Evolutionary conservation across 192 early-diverging fungal species (phyloP).

Genomic region (Obelidium mucronatum): DNA sequence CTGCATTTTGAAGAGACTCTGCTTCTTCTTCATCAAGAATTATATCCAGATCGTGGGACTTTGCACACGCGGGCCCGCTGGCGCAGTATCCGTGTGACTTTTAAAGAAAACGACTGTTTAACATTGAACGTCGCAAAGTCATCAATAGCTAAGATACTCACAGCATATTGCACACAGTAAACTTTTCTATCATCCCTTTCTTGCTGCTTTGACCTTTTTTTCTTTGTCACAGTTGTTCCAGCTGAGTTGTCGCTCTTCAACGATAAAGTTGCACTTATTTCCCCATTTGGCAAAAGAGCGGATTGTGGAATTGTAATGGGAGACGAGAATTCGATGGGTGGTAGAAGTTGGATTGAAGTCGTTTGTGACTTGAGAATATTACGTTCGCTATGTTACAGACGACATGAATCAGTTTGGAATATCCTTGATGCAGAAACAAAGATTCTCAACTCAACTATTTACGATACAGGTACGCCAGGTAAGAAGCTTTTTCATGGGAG

Average conservation of each 20-base stretch:
- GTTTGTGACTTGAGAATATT: background rate
- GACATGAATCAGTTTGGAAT: background rate
- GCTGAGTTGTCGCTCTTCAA: background rate
- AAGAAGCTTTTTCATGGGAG: conserved; percentile 66
- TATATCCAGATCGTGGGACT: conserved; percentile 85
- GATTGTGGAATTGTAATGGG: background rate
- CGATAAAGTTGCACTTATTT: conserved; percentile 15
- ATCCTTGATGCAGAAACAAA: background rate
- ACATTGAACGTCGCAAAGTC: conserved; percentile 4
- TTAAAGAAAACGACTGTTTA: background rate
- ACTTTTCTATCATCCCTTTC: conserved; percentile 18
- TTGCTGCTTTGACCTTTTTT: conserved; percentile 1
- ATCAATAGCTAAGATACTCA: conserved; percentile 51
- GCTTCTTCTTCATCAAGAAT: conserved; percentile 81
- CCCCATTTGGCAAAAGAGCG: conserved; percentile 12
- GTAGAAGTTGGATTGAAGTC: background rate
- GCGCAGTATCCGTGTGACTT: conserved; percentile 84
- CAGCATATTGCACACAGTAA: conserved; percentile 87
- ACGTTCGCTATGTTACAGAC: background rate
- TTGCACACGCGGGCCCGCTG: conserved; percentile 68
- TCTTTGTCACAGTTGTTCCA: background rate
- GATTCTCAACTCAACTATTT: conserved; percentile 51
- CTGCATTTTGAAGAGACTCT: conserved; percentile 37
- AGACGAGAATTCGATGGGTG: conserved; percentile 24
- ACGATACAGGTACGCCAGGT: conserved; percentile 73